phyloP scores from a whole-genome alignment of 202 grass and related monocot genomes.

The Carex sylvatica region DNA sequence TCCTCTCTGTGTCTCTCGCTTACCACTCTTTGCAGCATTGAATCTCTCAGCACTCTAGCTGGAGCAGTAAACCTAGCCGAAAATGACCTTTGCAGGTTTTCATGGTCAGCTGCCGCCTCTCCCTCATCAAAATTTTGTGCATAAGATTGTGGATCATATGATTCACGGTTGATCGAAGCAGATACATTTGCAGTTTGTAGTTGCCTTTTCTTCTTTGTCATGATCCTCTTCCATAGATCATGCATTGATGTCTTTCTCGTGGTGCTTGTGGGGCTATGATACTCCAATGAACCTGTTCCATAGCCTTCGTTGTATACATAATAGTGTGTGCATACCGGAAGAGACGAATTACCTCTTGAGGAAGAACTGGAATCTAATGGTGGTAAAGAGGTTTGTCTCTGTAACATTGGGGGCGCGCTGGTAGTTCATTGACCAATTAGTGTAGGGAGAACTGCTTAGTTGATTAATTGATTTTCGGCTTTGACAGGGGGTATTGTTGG shows the following conservation, averaged over 20 bases:
- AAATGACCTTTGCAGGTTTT: conserved; percentile 62
- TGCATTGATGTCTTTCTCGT: conserved; percentile 7
- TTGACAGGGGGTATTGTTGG: background rate
- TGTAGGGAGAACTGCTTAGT: background rate
- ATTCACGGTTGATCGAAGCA: background rate
- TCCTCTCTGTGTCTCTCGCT: background rate
- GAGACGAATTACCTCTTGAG: background rate
- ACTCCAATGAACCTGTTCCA: background rate
- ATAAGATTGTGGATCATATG: conserved; percentile 52
- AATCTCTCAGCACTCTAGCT: background rate
- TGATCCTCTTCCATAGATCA: conserved; percentile 41
- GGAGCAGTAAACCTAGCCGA: conserved; percentile 36
- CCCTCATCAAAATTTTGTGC: conserved; percentile 80
- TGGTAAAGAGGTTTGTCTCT: conserved; percentile 15
- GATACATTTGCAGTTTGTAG: conserved; percentile 18
- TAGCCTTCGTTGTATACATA: background rate
- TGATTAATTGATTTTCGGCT: background rate
- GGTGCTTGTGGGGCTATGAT: background rate
- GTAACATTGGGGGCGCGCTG: conserved; percentile 8
- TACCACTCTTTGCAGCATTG: background rate
- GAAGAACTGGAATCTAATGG: conserved; percentile 12
- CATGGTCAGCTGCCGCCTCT: conserved; percentile 35
- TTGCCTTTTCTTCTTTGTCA: conserved; percentile 14
- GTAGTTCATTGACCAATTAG: background rate
- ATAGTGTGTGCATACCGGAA: background rate